Evolutionary conservation across 441 rosid genomes (phyloP), one percentile per base, ranked within the genome.

Genomic region (Populus tomentosa): DNA sequence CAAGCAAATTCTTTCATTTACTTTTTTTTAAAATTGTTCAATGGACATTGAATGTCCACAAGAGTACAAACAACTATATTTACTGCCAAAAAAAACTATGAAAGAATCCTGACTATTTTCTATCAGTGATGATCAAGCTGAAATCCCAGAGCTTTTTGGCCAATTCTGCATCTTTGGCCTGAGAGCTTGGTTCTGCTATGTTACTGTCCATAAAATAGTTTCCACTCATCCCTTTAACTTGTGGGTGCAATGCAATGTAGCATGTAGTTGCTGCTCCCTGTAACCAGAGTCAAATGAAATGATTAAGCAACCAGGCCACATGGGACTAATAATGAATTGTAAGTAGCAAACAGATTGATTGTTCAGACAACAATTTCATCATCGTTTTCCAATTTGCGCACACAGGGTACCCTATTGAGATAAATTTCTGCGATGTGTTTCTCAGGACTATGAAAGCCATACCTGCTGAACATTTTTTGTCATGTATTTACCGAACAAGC

Each of bases 401-500:
- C 53, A 13, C 0, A 13, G 53, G 18, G 5, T 36, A 36, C 40
- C 40, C 40, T 40, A 40, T 10, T 40, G 1, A 40, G 50, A 40
- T 40, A 40, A 40, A 40, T 10, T 40, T 1, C 16, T 14, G 59
- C 20, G 16, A n/a, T 20, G 10, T 26, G 20, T 24, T 18, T 14
- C 32, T 9, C 33, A 76, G 35, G 9, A 10, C 23, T 33, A 7
- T 10, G 70, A 26, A 72, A 65, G 69, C 6, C 10, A 20, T 56
- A 89, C 92, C 94, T 90, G 94, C 68, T 87, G 89, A 75, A 86
- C 71, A 79, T 66, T 88, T 81, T 90, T 92, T 3, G 87, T 81
- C 61, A 86, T 71, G 84, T 18, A 80, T 71, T 82, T 85, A 20
- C 85, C 86, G 38, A 88, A 33, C 5, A 62, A 46, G 18, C 65